Conservation (phyloP, 441 rosid species). For the Erysimum pusillum region DNA sequence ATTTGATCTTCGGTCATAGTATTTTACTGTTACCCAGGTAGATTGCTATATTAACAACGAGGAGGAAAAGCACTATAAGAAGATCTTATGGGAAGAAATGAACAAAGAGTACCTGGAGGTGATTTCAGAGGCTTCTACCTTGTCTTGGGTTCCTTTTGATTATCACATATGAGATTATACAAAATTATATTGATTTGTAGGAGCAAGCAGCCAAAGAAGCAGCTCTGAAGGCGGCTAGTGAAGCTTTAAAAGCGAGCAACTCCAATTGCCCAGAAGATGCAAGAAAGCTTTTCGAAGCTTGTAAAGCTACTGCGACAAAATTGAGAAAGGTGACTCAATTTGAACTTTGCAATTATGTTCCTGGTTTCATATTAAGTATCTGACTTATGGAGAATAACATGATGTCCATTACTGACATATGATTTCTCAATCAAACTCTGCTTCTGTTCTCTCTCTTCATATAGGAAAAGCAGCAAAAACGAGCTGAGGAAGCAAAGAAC, state of each 20-base stretch:
- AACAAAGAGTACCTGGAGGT: constrained; percentile 92
- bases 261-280: constrained; percentile 71
- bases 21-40: constrained; percentile 53
- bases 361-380: constrained; percentile 20
- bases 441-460: constrained; percentile 16
- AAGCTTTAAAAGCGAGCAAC: constrained; percentile 65
- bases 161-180: constrained; percentile 5
- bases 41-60: constrained; percentile 81
- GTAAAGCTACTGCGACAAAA: constrained; percentile 66
- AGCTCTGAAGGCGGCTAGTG: constrained; percentile 63
- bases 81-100: constrained; percentile 82
- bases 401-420: neutral
- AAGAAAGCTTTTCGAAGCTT: constrained; percentile 71
- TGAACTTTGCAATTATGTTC: constrained; percentile 27
- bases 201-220: constrained; percentile 96
- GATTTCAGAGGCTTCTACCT: constrained; percentile 34
- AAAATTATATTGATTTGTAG: constrained; percentile 48
- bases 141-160: constrained; percentile 18
- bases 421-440: constrained; percentile 8
- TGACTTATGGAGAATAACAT: constrained; percentile 2
- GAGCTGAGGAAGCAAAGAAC: constrained; percentile 78
- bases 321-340: constrained; percentile 68
- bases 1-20: constrained; percentile 33
- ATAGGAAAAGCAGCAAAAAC: constrained; percentile 83
- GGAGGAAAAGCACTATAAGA: constrained; percentile 72